A percentile compares a stretch with the other conserved stretches of the same genome.
phyloP scores from a whole-genome alignment of 1,284 basidiomycete genomes.

The Malassezia slooffiae region DNA sequence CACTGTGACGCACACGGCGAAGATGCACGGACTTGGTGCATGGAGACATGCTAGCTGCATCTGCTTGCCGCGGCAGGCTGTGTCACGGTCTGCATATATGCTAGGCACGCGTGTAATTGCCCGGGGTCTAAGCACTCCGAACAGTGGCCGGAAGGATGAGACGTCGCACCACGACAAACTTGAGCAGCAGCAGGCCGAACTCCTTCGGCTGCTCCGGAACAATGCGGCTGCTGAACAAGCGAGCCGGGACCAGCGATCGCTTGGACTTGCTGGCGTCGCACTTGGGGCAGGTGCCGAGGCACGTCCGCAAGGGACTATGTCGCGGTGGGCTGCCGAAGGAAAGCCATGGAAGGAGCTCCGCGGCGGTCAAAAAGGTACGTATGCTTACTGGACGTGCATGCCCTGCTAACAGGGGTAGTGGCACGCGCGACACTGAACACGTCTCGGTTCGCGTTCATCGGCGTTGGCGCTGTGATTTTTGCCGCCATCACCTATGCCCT shows the following conservation, averaged over 20 bases:
- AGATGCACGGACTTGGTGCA: too few relatives aligned
- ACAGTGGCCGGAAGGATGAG: too few relatives aligned
- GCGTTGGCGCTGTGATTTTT: constrained; percentile 56
- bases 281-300: constrained; percentile 4
- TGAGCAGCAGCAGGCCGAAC: constrained; percentile 5
- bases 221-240: not conserved
- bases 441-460: constrained; percentile 69
- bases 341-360: constrained; percentile 66
- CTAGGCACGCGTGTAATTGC: too few relatives aligned
- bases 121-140: too few relatives aligned
- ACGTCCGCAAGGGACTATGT: constrained; percentile 22
- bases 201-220: constrained; percentile 6
- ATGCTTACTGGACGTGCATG: not conserved
- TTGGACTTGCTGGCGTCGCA: constrained; percentile 10
- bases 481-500: constrained; percentile 64
- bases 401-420: too few relatives aligned
- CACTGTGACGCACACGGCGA: too few relatives aligned
- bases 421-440: constrained; percentile 59
- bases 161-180: too few relatives aligned
- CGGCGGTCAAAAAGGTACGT: constrained; percentile 67
- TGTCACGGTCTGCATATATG: too few relatives aligned
- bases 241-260: not conserved
- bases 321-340: constrained; percentile 34
- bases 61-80: too few relatives aligned
- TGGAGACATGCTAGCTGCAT: too few relatives aligned